Evolutionary conservation across 106 monocot species (phyloP).

Genomic region (Dendrobium nobile): DNA sequence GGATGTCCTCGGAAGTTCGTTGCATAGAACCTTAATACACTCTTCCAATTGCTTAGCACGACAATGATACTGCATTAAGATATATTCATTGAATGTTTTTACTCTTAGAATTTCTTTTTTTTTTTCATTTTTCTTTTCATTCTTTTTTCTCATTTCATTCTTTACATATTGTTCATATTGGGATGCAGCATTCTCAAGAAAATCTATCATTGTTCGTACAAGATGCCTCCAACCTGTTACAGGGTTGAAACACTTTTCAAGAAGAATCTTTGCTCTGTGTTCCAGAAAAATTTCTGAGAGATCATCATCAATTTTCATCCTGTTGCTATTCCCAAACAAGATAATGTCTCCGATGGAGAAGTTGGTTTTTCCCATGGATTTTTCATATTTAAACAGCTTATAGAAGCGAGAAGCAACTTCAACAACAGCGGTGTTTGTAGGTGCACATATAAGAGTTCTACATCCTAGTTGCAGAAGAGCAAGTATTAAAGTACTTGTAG

Average conservation of each 20-base stretch:
- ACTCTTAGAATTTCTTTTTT: neutral
- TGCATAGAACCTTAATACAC: too few relatives aligned
- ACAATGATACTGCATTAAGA: too few relatives aligned
- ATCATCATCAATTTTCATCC: constrained; percentile 32
- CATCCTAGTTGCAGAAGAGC: constrained; percentile 8
- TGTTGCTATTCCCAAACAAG: constrained; percentile 36
- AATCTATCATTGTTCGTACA: neutral
- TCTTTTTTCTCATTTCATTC: too few relatives aligned
- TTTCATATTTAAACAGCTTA: constrained; percentile 14
- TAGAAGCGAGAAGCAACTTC: constrained; percentile 41
- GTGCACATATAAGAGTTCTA: constrained; percentile 48
- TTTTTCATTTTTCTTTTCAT: constrained; percentile 35
- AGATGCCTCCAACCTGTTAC: constrained; percentile 10
- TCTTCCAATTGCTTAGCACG: too few relatives aligned
- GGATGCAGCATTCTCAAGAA: constrained; percentile 10
- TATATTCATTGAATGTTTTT: too few relatives aligned
- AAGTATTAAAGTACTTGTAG: constrained; percentile 25
- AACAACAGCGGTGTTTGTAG: constrained; percentile 58
- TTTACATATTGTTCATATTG: constrained; percentile 8
- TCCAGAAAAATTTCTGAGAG: constrained; percentile 35
- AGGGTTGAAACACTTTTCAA: neutral
- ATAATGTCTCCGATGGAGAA: constrained; percentile 31
- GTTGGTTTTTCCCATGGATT: neutral
- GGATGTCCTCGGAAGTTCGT: neutral
- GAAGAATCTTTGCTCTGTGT: constrained; percentile 19